A percentile compares a stretch with the other conserved stretches of the same genome.
phyloP scores from a whole-genome alignment of 192 early-diverging fungal genomes.

The Coemansia guatemalensis region DNA sequence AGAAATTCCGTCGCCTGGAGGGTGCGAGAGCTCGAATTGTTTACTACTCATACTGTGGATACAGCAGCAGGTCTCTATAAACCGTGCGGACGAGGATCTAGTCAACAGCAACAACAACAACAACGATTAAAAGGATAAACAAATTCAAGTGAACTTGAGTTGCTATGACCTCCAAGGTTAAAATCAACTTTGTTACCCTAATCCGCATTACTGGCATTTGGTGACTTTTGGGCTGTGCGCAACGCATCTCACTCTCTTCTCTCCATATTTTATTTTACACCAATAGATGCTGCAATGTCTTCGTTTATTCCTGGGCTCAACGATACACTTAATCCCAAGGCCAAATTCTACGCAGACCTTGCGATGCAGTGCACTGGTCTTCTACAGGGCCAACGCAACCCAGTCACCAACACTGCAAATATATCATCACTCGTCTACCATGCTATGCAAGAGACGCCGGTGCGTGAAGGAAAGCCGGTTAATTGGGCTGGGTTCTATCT shows the following conservation, averaged over 20 bases:
- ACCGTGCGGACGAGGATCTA: too few species aligned
- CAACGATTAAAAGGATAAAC: constrained; percentile 1
- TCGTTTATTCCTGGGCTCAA: constrained; percentile 47
- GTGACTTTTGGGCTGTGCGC: too few species aligned
- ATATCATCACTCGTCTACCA: constrained; percentile 77
- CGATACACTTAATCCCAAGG: constrained; percentile 54
- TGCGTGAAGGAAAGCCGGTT: constrained; percentile 60
- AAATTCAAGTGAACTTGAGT: constrained; percentile 4
- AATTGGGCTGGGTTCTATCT: constrained; percentile 87
- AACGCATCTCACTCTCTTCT: too few species aligned
- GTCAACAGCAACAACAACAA: neutral
- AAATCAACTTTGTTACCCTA: too few species aligned
- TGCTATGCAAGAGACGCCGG: constrained; percentile 66
- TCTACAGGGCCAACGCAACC: constrained; percentile 68
- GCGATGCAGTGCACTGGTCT: constrained; percentile 59
- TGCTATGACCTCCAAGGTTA: too few species aligned
- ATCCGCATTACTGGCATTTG: too few species aligned
- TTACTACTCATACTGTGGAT: constrained; percentile 26
- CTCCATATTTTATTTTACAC: neutral
- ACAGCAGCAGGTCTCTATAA: neutral
- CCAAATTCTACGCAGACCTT: constrained; percentile 73
- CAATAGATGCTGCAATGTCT: constrained; percentile 12
- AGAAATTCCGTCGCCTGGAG: constrained; percentile 87
- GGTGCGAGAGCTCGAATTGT: constrained; percentile 73
- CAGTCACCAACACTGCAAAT: constrained; percentile 81